Evolutionary conservation across 2,329 filamentous ascomycete genomes (phyloP), one percentile per base, ranked within the genome.

Genomic region (Fusarium secorum): DNA sequence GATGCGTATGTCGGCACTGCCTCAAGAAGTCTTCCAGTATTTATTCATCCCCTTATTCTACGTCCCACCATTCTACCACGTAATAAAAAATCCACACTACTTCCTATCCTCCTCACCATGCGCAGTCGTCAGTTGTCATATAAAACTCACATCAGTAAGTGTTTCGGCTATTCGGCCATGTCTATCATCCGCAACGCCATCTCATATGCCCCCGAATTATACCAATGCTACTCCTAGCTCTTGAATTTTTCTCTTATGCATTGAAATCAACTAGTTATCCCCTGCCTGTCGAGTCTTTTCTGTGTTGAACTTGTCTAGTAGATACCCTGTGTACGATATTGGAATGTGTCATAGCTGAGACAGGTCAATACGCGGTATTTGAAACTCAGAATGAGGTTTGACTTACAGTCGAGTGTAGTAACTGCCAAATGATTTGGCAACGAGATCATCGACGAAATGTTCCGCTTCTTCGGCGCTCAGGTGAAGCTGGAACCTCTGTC

Each of bases 291-390:
- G 46, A 35, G 49, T 58, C 39, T 55, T 49, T 39, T 36, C 66
- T 36, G 36, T 56, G 48, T 42, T 28, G 55, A 48, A 28, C n/a
- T 59, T 48, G 52, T 57, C 71, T 87, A 95, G 81, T 95, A 95
- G 81, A 95, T 95, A 74, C 93, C 93, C 81, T 95, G 93, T 38
- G 93, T 95, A 77, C 93, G 89, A 82, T 95, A 95, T 83, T 95
- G 93, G 83, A 94, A 95, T 68, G 92, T 93, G 81, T 94, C 92
- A 77, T 94, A 94, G 81, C 91, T 93, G 44, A n/a, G 7, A 18
- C 36, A 20, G 4, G 67, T 74, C 36, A 74, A 69, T 53, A 39
- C 4, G 17, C 18, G 36, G 38, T 7, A 18, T 20, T 20, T n/a
- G 18, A 17, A 15, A 15, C 32, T 18, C 11, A 7, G 38, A 33